Evolutionary conservation across 257 asterid species (phyloP), one percentile per base, ranked within the genome.

Genomic region (Nicotiana knightiana): DNA sequence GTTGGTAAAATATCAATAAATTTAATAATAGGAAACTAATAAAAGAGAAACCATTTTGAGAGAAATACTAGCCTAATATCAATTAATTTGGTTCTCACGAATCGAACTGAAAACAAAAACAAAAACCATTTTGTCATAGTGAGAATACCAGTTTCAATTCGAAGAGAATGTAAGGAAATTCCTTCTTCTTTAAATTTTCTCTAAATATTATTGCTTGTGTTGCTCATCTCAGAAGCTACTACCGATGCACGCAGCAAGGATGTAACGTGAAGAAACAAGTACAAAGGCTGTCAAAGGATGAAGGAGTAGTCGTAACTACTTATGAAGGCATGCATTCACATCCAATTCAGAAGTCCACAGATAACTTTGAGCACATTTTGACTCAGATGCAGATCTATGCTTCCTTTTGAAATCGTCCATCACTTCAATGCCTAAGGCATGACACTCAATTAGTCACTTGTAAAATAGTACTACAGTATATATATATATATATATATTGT

Each of bases 251-350:
- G 1, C 73, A 78, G n/a, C 80, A 83, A 55, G 86, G 86, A 35
- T 84, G 86, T 65, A 80, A 80, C 33, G 86, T 84, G 59, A 84
- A 84, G 84, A 84, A 84, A 61, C 86, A 84, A 84, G 86, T 84
- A 59, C 86, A 84, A 48, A 71, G 86, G 66, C 21, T 84, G n/a
- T 84, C 86, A 5, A 84, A 80, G 51, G 86, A 84, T 48, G 86
- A 80, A 80, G 82, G 81, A 46, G 48, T 83, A 35, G 86, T 83
- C 2, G 86, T 66, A 24, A 83, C 86, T 16, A 83, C 86, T 58
- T 83, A 84, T 12, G 86, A 84, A 62, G 86, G 86, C 37, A 55
- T 71, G 51, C 86, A 84, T 80, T 75, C 86, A 59, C 86, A 84
- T 48, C 84, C 84, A 13, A 80, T 84, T 21, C 78, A 84, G 55